Evolutionary conservation across 2,329 filamentous ascomycete species (phyloP).

Genomic region (Pezicula neosporulosa): DNA sequence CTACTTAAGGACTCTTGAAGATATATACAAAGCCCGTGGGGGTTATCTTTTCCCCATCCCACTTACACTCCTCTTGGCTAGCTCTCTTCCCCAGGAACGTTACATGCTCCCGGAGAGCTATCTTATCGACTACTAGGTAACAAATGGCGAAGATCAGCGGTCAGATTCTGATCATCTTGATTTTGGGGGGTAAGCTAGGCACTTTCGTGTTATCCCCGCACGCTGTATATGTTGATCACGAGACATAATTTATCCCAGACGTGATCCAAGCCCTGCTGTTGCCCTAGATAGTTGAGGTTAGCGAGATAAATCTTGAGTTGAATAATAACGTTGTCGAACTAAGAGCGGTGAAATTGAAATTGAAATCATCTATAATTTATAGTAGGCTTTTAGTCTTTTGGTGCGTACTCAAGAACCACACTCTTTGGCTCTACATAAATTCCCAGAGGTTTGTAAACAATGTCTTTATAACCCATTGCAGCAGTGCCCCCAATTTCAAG

Average conservation of each 20-base stretch:
- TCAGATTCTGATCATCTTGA: too few relatives aligned
- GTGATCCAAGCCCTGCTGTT: too few relatives aligned
- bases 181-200: too few relatives aligned
- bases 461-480: conserved; percentile 43
- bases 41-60: background rate
- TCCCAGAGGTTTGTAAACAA: conserved; percentile 47
- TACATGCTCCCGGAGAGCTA: conserved; percentile 4
- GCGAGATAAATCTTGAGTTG: too few relatives aligned
- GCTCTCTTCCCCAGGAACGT: conserved; percentile 6
- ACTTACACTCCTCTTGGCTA: background rate
- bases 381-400: background rate
- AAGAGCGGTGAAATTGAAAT: too few relatives aligned
- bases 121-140: background rate
- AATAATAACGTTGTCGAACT: too few relatives aligned
- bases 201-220: too few relatives aligned
- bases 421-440: conserved; percentile 49
- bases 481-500: conserved; percentile 46
- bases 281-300: too few relatives aligned
- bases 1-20: background rate
- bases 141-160: too few relatives aligned
- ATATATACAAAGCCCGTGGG: background rate
- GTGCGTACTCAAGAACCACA: conserved; percentile 46
- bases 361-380: too few relatives aligned
- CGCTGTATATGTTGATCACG: too few relatives aligned
- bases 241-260: too few relatives aligned